Conservation (phyloP, 306 rosid species). For the Psophocarpus tetragonolobus region DNA sequence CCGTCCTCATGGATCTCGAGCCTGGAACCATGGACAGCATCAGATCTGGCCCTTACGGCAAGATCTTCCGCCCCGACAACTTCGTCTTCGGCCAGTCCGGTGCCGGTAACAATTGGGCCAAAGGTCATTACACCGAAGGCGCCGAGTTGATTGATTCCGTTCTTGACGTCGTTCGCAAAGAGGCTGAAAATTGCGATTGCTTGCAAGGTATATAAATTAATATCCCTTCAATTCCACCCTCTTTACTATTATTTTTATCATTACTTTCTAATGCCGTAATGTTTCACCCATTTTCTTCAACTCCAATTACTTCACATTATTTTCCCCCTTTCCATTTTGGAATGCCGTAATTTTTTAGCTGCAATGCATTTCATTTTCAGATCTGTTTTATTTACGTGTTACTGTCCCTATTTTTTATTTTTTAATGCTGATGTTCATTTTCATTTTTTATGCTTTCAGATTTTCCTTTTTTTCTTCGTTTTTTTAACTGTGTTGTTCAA, state of each 20-base stretch:
- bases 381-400: neutral
- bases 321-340: neutral
- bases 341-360: neutral
- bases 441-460: neutral
- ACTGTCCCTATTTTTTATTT: neutral
- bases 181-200: slow-evolving; percentile 93
- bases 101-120: slow-evolving; percentile 94
- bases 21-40: slow-evolving; percentile 97
- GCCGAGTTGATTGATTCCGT: slow-evolving; percentile 88
- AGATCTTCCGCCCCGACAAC: slow-evolving; percentile 90
- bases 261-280: too few relatives aligned
- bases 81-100: slow-evolving; percentile 94
- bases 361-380: neutral
- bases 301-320: too few relatives aligned
- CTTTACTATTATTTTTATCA: too few relatives aligned
- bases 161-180: slow-evolving; percentile 90
- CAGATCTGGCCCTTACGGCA: slow-evolving; percentile 91
- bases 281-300: too few relatives aligned
- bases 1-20: slow-evolving; percentile 94
- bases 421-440: neutral
- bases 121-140: slow-evolving; percentile 95
- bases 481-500: neutral
- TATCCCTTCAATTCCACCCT: neutral
- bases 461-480: neutral
- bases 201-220: slow-evolving; percentile 72